Conservation (phyloP, 1,284 basidiomycete genomes). For the Puccinia polysora region DNA sequence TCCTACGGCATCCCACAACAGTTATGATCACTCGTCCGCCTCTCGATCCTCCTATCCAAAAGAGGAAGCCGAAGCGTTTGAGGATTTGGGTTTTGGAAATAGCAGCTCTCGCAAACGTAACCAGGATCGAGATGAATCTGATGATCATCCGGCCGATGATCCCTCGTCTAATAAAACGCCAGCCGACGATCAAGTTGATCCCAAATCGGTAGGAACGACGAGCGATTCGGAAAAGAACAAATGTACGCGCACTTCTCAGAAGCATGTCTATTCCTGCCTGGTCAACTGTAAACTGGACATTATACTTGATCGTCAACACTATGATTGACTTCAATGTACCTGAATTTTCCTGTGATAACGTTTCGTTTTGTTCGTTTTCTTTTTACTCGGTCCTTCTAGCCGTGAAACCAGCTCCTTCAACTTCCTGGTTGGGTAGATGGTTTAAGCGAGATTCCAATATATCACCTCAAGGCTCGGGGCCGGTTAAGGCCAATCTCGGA, state of each 20-base stretch:
- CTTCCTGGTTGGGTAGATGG: constrained; percentile 70
- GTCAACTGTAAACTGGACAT: too few species aligned
- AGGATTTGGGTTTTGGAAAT: constrained; percentile 42
- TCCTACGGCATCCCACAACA: background rate
- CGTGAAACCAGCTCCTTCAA: constrained; percentile 48
- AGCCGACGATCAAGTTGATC: background rate
- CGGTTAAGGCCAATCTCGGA: constrained; percentile 84
- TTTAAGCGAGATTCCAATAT: constrained; percentile 55
- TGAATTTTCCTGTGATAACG: too few species aligned
- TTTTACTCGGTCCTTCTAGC: too few species aligned
- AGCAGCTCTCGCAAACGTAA: constrained; percentile 11
- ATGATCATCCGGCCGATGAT: background rate
- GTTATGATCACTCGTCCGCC: background rate
- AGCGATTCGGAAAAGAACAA: too few species aligned
- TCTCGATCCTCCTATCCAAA: constrained; percentile 8
- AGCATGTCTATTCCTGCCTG: too few species aligned
- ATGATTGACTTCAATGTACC: too few species aligned
- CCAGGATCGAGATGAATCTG: background rate
- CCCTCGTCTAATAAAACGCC: background rate
- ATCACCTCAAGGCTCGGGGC: constrained; percentile 58
- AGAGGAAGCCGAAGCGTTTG: constrained; percentile 19
- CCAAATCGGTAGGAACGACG: too few species aligned
- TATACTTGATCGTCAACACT: too few species aligned
- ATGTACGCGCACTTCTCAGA: background rate
- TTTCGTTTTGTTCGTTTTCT: constrained; percentile 11